Percentiles rank a stretch among this genome's conserved stretches.
Conservation (phyloP, 176 grass and related monocot species). For the Phyllostachys edulis region DNA sequence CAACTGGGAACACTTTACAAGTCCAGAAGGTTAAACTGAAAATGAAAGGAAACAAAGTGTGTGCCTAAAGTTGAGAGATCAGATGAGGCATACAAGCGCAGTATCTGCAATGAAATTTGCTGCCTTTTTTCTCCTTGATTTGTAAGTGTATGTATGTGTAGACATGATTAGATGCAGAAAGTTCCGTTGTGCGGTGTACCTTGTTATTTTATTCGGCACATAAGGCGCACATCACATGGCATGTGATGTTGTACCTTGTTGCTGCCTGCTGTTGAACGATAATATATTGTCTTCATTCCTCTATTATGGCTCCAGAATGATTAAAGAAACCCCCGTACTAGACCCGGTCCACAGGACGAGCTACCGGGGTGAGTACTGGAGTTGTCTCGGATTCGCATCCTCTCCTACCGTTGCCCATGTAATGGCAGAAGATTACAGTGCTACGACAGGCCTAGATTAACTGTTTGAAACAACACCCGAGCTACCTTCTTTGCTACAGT, state of each 20-base stretch:
- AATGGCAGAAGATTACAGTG: no score
- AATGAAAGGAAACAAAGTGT: background rate
- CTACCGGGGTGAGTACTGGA: no score
- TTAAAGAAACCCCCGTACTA: background rate
- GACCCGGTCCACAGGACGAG: background rate
- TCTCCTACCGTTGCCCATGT: no score
- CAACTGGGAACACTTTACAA: background rate
- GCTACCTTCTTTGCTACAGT: no score
- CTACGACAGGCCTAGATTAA: no score
- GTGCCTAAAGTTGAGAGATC: background rate
- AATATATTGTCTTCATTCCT: background rate
- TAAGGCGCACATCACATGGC: conserved; percentile 27
- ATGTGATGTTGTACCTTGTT: background rate
- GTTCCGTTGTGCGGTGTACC: background rate
- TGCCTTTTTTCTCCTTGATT: background rate
- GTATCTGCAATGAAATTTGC: background rate
- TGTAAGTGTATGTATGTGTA: background rate
- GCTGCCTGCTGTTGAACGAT: background rate
- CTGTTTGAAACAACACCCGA: no score
- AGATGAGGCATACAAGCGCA: background rate
- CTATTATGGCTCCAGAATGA: conserved; percentile 21
- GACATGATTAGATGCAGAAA: conserved; percentile 4
- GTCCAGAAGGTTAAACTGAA: background rate
- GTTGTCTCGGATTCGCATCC: no score
- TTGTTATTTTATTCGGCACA: background rate